Evolutionary conservation across 2,329 filamentous ascomycete species (phyloP), one percentile per base, ranked within the genome.

Genomic region (Trichoderma breve): DNA sequence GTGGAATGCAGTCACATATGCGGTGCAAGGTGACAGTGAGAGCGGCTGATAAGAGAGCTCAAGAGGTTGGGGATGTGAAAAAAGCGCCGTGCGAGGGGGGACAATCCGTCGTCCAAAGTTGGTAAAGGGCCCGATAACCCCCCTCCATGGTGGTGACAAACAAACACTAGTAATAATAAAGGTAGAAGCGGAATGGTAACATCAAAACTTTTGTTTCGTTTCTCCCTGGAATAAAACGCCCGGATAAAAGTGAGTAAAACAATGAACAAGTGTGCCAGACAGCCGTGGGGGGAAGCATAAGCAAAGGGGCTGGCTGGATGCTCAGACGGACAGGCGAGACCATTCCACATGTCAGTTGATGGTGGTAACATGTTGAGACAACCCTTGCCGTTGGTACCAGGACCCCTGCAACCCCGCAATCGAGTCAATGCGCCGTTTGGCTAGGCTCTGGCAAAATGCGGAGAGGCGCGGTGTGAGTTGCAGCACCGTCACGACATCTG

Each of bases 331-430:
- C 32, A 67, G 47, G 14, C 53, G 24, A 69, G 55, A 62, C 66
- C 66, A 51, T 53, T 61, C 7, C 39, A 30, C 66, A 51, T 36
- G 36, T 62, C 57, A 51, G 55, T 61, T 60, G 39, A 57, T 53
- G 57, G 63, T 72, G 57, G 70, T 60, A 30, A 30, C 43, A 43
- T 63, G 60, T 34, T 64, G 60, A 61, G 63, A 58, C 69, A 21
- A 34, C 70, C 65, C 55, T 62, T 32, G 36, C 36, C 36, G 57
- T 26, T 72, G 28, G 55, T 24, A 61, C 24, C 28, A 28, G 32
- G 28, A 57, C 64, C 76, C 77, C 75, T 78, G 77, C 64, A 72
- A 74, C 75, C 74, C 74, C 73, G 73, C 73, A 77, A 77, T 78
- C 74, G 76, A 73, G 74, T 72, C 43, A 51, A 76, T 58, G 67